These are phyloP conservation scores for Solanum etuberosum DNA, from an alignment of 257 asterid genomes.

Conservation along the genomic window DNA sequence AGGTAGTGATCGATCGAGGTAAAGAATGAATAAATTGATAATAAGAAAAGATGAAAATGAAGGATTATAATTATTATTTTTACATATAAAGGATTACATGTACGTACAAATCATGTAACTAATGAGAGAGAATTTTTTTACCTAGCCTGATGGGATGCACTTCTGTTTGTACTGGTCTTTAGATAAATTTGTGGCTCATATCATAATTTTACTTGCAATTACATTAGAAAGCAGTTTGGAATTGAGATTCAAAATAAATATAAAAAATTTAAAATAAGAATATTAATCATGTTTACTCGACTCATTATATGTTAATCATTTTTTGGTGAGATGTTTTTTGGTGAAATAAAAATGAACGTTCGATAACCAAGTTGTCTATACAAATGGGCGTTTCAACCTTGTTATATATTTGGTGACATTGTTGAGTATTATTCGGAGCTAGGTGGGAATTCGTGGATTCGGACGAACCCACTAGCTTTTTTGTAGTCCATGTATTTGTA, in stretches of 20 bases:
- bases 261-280: background rate
- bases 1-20: too few relatives aligned
- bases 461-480: too few relatives aligned
- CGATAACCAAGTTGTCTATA: background rate
- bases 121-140: background rate
- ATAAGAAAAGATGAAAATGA: background rate
- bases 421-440: too few relatives aligned
- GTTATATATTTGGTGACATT: background rate
- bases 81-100: background rate
- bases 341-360: background rate
- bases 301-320: background rate
- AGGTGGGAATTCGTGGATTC: too few relatives aligned
- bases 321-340: background rate
- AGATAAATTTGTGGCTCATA: background rate
- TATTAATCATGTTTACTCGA: background rate
- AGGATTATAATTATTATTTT: background rate
- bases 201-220: background rate
- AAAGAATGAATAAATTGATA: too few relatives aligned
- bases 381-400: background rate
- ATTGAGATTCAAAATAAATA: background rate
- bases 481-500: too few relatives aligned
- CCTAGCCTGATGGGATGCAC: background rate
- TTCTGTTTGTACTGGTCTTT: background rate
- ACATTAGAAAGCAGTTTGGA: background rate
- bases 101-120: background rate